Base-by-base conservation (phyloP, 306 rosid species). In the Fragaria nilgerrensis region DNA sequence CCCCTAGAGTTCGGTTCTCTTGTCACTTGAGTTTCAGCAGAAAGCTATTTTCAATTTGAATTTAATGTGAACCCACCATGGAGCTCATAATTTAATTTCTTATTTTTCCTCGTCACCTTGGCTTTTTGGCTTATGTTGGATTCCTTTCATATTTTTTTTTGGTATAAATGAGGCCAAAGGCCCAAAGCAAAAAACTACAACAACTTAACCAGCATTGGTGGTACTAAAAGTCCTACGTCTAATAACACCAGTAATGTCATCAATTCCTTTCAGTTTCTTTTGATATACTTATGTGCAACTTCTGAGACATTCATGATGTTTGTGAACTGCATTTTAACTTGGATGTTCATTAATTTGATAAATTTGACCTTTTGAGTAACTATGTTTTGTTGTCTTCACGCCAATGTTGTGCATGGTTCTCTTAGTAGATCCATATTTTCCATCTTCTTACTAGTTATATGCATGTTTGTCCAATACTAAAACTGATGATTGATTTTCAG, bases 401-500 rank as follows among this genome's bases (percentile, higher is more conserved):
- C 13, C 65, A 52, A 36, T 72, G 76, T n/a, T 14, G 23, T 25
- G 8, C 14, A 16, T 36, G 47, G 14, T 63, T 34, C 70, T 65
- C 47, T 36, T 34, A 49, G 43, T 49, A 19, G 45, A n/a, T 49
- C 50, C 50, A 11, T 44, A 32, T 50, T 17, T 50, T 72, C 39
- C 10, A 50, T 37, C 11, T 22, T 73, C 14, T 32, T 27, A 36
- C 63, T 49, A 5, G 8, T 59, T 64, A 14, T 64, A 41, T 22
- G 72, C 36, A n/a, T 68, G 20, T 68, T 59, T 44, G 0, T 62
- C 78, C 34, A 12, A 41, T 75, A 15, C 1, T 20, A 17, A 7
- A 27, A 75, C 5, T 62, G 25, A 47, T 36, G 76, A 15, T 53
- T 76, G 56, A n/a, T 72, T 81, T 81, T 69, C 92, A 96, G 98